Evolutionary conservation across 345 rosid species (phyloP), one percentile per base, ranked within the genome.

Genomic region (Eucalyptus globulus): DNA sequence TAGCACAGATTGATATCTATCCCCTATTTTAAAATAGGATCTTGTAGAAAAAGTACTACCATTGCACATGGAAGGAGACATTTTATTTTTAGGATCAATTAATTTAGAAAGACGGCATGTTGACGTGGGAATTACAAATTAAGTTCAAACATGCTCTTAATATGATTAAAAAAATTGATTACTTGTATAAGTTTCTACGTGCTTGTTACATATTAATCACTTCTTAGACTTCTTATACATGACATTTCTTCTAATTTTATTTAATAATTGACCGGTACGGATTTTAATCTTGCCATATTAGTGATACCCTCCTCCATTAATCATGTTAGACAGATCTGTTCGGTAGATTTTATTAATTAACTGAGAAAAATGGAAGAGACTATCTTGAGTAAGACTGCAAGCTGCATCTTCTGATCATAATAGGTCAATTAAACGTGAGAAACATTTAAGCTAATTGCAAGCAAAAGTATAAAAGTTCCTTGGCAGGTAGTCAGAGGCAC

Each of bases 1-100:
- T 72, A 3, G 0, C 8, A 3, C 81, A 0, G 22, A 34, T 72
- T 72, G 4, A 17, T 72, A 34, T 34, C 45, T 34, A 72, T 34
- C 44, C 45, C 81, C 81, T 72, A 34, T 34, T 72, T 72, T 1
- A 34, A 72, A 69, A 8, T 34, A 72, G 45, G 81, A 34, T 34
- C 17, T 37, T 19, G 81, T 72, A 34, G 4, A 72, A 17, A 34
- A 10, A 72, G 24, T 19, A 5, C 26, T 5, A 72, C 45, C 24
- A 3, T 9, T 17, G 1, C 81, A 34, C 81, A 3, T 6, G 81
- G 26, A 3, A 72, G 81, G 43, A 34, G 26, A 72, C 81, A 37
- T 34, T 10, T 16, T 19, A 9, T 17, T 2, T 1, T 1, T 9
- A 3, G 40, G 80, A 69, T 69, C 4, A 0, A 5, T 72, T 9